Percentiles rank a stretch among this genome's conserved stretches.
These are phyloP conservation scores for Gnetum montanum DNA, from an alignment of 75 land plant species.

Conservation along the genomic window DNA sequence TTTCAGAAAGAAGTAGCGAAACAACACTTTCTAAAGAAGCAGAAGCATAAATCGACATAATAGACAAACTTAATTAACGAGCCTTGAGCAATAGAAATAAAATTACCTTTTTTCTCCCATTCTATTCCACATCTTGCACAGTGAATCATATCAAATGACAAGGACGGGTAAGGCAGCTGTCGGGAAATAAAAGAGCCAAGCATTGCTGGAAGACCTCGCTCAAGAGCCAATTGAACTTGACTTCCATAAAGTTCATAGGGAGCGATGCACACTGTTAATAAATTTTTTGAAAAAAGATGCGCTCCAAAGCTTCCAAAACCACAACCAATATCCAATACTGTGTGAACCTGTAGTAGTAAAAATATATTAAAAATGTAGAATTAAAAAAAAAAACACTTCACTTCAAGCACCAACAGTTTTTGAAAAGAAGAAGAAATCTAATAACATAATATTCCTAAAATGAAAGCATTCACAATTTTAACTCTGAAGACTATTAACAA, in stretches of 20 bases:
- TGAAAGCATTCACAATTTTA: too few relatives aligned
- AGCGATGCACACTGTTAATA: conserved; percentile 58
- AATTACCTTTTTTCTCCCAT: conserved; percentile 55
- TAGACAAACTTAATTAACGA: too few relatives aligned
- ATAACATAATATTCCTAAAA: too few relatives aligned
- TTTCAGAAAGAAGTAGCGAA: neutral
- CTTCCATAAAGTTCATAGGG: conserved; percentile 56
- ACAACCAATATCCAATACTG: conserved; percentile 73
- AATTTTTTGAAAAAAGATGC: conserved; percentile 41
- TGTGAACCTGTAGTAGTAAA: conserved; percentile 51
- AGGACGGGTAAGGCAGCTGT: conserved; percentile 66
- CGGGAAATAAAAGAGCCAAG: conserved; percentile 51
- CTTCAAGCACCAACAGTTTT: neutral
- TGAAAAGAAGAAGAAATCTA: neutral
- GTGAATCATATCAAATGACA: conserved; percentile 72
- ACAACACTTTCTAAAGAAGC: neutral
- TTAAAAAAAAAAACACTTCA: neutral
- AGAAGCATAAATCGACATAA: too few relatives aligned
- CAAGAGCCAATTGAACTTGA: conserved; percentile 75
- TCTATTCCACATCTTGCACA: conserved; percentile 56
- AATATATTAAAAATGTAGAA: too few relatives aligned
- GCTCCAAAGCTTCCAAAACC: conserved; percentile 77
- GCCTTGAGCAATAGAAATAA: too few relatives aligned
- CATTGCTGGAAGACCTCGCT: conserved; percentile 85
- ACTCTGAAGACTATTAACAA: too few relatives aligned